Evolutionary conservation across 2,329 filamentous ascomycete species (phyloP).

Genomic region (Aspergillus novoparasiticus): DNA sequence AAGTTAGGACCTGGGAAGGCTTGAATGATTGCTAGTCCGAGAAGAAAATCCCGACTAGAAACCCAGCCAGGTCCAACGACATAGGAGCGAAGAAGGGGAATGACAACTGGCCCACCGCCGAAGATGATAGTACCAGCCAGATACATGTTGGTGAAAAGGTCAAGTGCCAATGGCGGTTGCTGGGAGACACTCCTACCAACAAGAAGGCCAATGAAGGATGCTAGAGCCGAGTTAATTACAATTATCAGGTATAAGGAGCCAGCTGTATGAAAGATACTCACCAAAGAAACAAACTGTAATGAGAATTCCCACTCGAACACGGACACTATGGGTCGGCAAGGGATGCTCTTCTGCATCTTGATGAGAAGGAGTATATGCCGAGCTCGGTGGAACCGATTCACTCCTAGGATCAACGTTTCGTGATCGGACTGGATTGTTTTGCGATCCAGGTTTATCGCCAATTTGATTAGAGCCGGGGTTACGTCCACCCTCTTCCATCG

Average conservation of each 20-base stretch:
- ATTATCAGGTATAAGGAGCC: no score
- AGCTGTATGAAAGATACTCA: slow-evolving; percentile 16
- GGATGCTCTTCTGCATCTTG: neutral
- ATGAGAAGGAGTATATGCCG: neutral
- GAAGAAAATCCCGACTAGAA: slow-evolving; percentile 68
- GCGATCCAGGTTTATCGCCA: neutral
- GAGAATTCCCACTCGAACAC: slow-evolving; percentile 50
- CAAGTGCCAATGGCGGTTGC: slow-evolving; percentile 12
- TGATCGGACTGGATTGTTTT: slow-evolving; percentile 9
- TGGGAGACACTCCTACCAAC: no score
- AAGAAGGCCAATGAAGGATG: no score
- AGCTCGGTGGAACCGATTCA: neutral
- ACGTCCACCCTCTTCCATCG: neutral
- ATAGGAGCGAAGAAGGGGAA: slow-evolving; percentile 61
- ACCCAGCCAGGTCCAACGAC: slow-evolving; percentile 72
- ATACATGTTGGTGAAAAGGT: slow-evolving; percentile 72
- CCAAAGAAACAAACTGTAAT: slow-evolving; percentile 39
- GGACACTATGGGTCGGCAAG: slow-evolving; percentile 35
- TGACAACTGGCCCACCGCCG: slow-evolving; percentile 66
- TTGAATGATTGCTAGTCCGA: slow-evolving; percentile 72
- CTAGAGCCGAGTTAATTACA: no score
- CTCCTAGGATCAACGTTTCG: slow-evolving; percentile 11
- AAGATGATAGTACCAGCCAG: slow-evolving; percentile 72
- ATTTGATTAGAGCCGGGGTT: no score
- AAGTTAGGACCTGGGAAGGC: slow-evolving; percentile 64